Conservation (phyloP, 2,329 filamentous ascomycete species). For the Ilyonectria sp. region DNA sequence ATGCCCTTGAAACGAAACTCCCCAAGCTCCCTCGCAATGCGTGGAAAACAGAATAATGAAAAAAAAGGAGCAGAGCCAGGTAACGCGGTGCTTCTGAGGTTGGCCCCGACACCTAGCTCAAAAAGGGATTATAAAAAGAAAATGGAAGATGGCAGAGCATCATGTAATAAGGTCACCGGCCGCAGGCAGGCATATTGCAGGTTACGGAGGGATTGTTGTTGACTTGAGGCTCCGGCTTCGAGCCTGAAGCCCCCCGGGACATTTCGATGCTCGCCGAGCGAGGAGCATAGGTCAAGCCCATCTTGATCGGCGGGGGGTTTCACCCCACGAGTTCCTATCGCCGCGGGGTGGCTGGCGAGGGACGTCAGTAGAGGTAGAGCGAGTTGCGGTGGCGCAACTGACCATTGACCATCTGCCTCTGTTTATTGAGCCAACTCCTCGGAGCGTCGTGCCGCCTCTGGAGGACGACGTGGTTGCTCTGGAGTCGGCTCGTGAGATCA, state of each 20-base stretch:
- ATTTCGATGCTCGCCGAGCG: constrained; percentile 6
- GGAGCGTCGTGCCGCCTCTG: constrained; percentile 82
- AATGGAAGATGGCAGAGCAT: background rate
- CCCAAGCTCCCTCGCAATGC: constrained; percentile 49
- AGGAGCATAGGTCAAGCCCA: constrained; percentile 1
- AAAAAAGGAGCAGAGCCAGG: constrained; percentile 19
- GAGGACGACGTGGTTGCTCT: constrained; percentile 86
- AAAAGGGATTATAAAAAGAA: constrained; percentile 3
- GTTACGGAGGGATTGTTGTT: constrained; percentile 4
- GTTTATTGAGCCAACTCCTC: constrained; percentile 88
- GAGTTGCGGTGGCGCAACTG: constrained; percentile 60
- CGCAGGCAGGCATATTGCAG: constrained; percentile 6
- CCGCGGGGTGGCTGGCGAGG: constrained; percentile 61
- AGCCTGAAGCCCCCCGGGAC: constrained; percentile 2
- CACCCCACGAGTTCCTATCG: constrained; percentile 60
- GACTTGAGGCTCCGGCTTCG: constrained; percentile 8
- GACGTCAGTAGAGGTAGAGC: constrained; percentile 61
- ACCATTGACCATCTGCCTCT: constrained; percentile 80
- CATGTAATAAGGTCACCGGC: background rate
- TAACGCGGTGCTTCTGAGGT: background rate
- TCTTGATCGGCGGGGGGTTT: constrained; percentile 41
- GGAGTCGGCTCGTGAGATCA: constrained; percentile 82
- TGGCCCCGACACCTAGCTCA: background rate
- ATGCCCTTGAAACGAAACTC: constrained; percentile 45
- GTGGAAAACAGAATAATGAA: constrained; percentile 30